phyloP scores from a whole-genome alignment of 345 rosid species.

The Hibiscus tridactylites region DNA sequence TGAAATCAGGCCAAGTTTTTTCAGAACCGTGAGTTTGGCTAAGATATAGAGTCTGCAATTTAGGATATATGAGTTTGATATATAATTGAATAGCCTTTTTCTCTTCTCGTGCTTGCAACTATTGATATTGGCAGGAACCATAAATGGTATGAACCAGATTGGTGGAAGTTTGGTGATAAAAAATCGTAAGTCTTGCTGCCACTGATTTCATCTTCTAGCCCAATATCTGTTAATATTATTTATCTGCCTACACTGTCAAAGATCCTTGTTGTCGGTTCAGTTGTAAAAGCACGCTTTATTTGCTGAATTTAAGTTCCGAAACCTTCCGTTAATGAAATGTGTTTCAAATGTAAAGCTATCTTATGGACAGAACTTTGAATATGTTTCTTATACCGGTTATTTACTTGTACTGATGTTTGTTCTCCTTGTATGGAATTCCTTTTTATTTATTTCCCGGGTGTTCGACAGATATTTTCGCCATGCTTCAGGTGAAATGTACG shows the following conservation, averaged over 20 bases:
- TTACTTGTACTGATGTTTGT: not conserved
- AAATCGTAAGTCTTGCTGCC: conserved; percentile 47
- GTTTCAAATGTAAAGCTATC: not conserved
- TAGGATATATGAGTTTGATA: not conserved
- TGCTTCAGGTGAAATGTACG: conserved; percentile 76
- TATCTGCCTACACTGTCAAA: not conserved
- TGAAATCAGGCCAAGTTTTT: conserved; percentile 75
- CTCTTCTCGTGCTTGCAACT: conserved; percentile 8
- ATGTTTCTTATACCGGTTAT: not conserved
- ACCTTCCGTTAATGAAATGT: not conserved
- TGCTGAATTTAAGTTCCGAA: not conserved
- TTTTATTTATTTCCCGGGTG: not conserved
- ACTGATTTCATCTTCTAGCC: not conserved
- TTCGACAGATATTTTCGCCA: conserved; percentile 61
- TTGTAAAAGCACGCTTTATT: not conserved
- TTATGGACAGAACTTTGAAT: not conserved
- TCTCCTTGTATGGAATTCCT: not conserved
- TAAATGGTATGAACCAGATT: conserved; percentile 82
- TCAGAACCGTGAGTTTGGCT: conserved; percentile 57
- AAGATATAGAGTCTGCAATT: not conserved
- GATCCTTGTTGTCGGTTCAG: not conserved
- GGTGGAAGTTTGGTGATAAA: conserved; percentile 95
- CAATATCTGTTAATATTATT: not conserved
- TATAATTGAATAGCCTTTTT: conserved; percentile 11
- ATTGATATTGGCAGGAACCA: conserved; percentile 38